Evolutionary conservation across 1,139 yeast species (phyloP).

Genomic region (Kodamaea sp.): DNA sequence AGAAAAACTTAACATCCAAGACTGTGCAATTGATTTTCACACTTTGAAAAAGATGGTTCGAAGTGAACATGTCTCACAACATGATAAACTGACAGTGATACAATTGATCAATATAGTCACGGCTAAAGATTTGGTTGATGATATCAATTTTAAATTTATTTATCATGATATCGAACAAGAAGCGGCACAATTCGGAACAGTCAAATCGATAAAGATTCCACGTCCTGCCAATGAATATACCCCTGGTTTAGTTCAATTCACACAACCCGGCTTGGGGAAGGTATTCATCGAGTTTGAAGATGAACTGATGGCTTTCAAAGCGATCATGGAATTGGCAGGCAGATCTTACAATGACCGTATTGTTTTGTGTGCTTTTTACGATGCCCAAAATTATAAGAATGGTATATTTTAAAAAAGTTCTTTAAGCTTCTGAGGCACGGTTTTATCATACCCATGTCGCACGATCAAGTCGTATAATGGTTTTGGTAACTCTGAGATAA

Average conservation of each 20-base stretch:
- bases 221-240: conserved; percentile 53
- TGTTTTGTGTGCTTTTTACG: conserved; percentile 61
- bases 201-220: conserved; percentile 60
- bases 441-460: conserved; percentile 66
- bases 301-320: conserved; percentile 50
- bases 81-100: conserved; percentile 52
- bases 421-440: conserved; percentile 40
- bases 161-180: conserved; percentile 51
- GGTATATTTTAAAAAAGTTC: conserved; percentile 23
- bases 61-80: conserved; percentile 34
- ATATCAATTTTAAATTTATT: conserved; percentile 46
- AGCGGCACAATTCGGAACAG: conserved; percentile 50
- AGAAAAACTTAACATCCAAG: conserved; percentile 33
- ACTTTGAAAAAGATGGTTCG: conserved; percentile 32
- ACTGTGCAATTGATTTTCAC: conserved; percentile 30
- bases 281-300: conserved; percentile 63
- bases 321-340: conserved; percentile 65
- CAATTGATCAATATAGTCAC: conserved; percentile 65
- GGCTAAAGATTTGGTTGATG: conserved; percentile 59
- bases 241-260: conserved; percentile 42
- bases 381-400: conserved; percentile 52
- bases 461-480: conserved; percentile 63
- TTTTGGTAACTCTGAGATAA: conserved; percentile 72
- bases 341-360: conserved; percentile 66
- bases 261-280: conserved; percentile 65